Evolutionary conservation across 2,329 filamentous ascomycete genomes (phyloP).

Genomic region (Coniochaeta ligniaria): DNA sequence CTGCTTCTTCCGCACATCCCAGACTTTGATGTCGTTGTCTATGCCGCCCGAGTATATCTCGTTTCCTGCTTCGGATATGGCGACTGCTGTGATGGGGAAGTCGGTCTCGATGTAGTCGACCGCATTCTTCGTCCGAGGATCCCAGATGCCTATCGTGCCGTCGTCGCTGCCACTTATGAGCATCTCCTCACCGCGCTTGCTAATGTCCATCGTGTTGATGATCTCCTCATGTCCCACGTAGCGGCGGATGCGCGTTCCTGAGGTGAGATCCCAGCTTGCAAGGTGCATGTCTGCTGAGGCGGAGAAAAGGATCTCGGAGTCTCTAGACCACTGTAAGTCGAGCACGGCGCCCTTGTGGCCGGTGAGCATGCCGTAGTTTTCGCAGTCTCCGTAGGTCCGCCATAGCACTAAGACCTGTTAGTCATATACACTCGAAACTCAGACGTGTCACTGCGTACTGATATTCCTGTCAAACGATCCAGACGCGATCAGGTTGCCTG

Average conservation of each 20-base stretch:
- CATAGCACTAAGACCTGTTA: slow-evolving; percentile 64
- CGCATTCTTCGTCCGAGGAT: slow-evolving; percentile 83
- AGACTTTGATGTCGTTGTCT: slow-evolving; percentile 95
- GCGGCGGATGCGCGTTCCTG: slow-evolving; percentile 82
- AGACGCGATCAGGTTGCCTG: slow-evolving; percentile 83
- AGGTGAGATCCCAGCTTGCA: slow-evolving; percentile 91
- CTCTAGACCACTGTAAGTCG: slow-evolving; percentile 93
- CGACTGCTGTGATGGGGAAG: slow-evolving; percentile 86
- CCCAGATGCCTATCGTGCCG: slow-evolving; percentile 91
- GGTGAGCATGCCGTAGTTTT: slow-evolving; percentile 84
- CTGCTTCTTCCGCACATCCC: slow-evolving; percentile 90
- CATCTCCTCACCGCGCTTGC: slow-evolving; percentile 82
- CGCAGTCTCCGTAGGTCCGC: slow-evolving; percentile 86
- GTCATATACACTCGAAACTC: slow-evolving; percentile 5
- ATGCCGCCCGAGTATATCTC: slow-evolving; percentile 93
- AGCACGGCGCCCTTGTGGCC: slow-evolving; percentile 89
- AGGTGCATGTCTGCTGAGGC: slow-evolving; percentile 90
- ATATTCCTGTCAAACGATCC: slow-evolving; percentile 93
- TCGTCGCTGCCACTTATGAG: slow-evolving; percentile 91
- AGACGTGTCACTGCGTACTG: slow-evolving; percentile 24
- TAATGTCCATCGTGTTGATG: slow-evolving; percentile 88
- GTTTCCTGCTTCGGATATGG: slow-evolving; percentile 88
- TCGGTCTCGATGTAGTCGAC: slow-evolving; percentile 84
- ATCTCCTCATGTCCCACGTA: slow-evolving; percentile 93
- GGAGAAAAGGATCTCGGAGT: slow-evolving; percentile 84